Conservation (phyloP, 768 basidiomycete species). For the Termitomyces sp. region DNA sequence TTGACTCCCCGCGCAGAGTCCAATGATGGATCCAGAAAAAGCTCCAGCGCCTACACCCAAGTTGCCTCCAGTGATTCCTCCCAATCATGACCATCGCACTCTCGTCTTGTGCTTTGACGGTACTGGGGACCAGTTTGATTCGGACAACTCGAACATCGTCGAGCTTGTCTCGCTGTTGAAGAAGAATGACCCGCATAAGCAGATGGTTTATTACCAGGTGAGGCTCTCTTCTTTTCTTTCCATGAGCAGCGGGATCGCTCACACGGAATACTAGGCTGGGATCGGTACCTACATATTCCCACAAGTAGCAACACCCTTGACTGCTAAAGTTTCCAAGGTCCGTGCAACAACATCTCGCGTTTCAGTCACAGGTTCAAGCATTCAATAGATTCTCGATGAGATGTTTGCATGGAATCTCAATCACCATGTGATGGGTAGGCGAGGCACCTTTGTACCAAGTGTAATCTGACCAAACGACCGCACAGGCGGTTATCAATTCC, state of each 20-base stretch:
- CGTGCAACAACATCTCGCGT: not conserved
- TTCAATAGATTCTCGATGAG: constrained; percentile 39
- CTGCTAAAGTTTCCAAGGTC: constrained; percentile 39
- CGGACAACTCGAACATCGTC: constrained; percentile 55
- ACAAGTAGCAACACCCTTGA: constrained; percentile 32
- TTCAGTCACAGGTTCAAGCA: not conserved
- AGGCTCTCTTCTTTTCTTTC: not conserved
- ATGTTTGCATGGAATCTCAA: constrained; percentile 49
- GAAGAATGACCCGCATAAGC: constrained; percentile 49
- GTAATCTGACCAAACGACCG: not conserved
- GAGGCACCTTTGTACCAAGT: not conserved
- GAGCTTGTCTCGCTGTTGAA: constrained; percentile 47
- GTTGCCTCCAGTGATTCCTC: constrained; percentile 36
- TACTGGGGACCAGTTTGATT: constrained; percentile 50
- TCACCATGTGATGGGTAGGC: constrained; percentile 46
- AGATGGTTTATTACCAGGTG: constrained; percentile 60
- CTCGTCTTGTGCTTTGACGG: constrained; percentile 58
- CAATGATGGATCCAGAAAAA: not conserved
- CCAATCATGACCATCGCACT: constrained; percentile 35
- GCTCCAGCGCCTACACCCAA: constrained; percentile 12
- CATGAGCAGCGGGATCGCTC: not conserved
- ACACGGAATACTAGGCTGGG: constrained; percentile 33
- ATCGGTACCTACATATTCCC: constrained; percentile 49
- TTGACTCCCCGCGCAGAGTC: too few relatives aligned
- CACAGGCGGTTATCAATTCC: constrained; percentile 51